Base-by-base conservation (phyloP, 768 basidiomycete species). In the Nidularia pulvinata region DNA sequence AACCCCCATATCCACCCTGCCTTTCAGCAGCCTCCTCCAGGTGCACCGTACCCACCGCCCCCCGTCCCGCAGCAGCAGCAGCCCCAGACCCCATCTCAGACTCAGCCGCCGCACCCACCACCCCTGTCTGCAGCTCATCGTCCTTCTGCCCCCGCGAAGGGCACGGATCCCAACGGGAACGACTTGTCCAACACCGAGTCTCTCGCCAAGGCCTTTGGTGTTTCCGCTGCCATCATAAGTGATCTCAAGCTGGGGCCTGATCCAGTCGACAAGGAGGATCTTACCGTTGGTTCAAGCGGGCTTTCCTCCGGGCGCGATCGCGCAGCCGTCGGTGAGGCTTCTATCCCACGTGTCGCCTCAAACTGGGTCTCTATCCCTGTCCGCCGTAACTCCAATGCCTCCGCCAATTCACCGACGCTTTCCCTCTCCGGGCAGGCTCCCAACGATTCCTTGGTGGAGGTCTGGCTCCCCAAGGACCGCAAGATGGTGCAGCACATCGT, bases 381-480 rank as follows among this genome's bases (percentile, higher is more conserved):
- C 25, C 74, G 78, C 6, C 80, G 83, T 54, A 79, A 81, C 58
- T 73, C 73, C 33, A 59, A 64, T 32, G 50, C 70, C 7, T 63
- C 67, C 11, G 59, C 61, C 32, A 64, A 72, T 14, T n/a, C n/a
- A n/a, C 70, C 69, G 59, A 71, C 68, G 43, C 63, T 77, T 16
- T 68, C 75, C 9, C 60, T 73, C 33, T 66, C 56, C 46, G 62
- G 50, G 51, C 74, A 63, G 53, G 65, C 55, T n/a, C 60, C 65
- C 16, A 60, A 58, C 46, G 55, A 65, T 4, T 56, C 76, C 35
- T 63, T 74, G 9, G 70, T 88, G 36, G 70, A 78, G 4, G 69
- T 89, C 48, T 91, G 85, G 84, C 71, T 94, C 14, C 92, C 92
- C 22, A 88, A 87, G 64, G 88, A 93, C 65, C 85, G 88, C 49